phyloP scores from a whole-genome alignment of 108 stramenopile genomes.

The Cyclostephanos tholiformis region DNA sequence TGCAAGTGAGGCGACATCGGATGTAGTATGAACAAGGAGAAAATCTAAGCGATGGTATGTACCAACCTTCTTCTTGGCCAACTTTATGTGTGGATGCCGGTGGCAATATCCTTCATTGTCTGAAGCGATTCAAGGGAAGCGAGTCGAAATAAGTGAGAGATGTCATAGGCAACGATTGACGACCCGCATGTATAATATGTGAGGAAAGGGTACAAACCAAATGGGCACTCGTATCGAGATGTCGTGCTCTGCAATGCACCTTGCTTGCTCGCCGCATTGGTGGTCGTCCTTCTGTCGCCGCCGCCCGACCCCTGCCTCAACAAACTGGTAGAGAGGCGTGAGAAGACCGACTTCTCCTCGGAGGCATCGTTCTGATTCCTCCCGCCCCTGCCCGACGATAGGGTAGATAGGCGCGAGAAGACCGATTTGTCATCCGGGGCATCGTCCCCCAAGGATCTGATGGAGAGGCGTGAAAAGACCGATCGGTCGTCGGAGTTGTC shows the following conservation, averaged over 20 bases:
- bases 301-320: neutral
- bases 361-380: neutral
- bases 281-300: neutral
- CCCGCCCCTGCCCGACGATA: neutral
- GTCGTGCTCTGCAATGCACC: too few species aligned
- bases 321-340: slow-evolving; percentile 15
- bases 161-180: neutral
- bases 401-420: neutral
- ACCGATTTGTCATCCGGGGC: neutral
- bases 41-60: neutral
- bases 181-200: neutral
- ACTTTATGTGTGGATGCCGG: slow-evolving; percentile 20
- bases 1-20: neutral
- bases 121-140: neutral
- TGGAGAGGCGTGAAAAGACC: slow-evolving; percentile 16
- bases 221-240: slow-evolving; percentile 26
- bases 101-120: slow-evolving; percentile 35
- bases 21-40: neutral
- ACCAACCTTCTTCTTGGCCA: slow-evolving; percentile 34
- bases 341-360: slow-evolving; percentile 24
- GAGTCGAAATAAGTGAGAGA: neutral
- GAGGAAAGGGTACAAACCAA: too few species aligned
- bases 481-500: slow-evolving; percentile 21
- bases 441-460: slow-evolving; percentile 3
- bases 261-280: neutral